A percentile compares a stretch with the other conserved stretches of the same genome.
phyloP scores from a whole-genome alignment of 345 rosid genomes.

The Moringa oleifera region DNA sequence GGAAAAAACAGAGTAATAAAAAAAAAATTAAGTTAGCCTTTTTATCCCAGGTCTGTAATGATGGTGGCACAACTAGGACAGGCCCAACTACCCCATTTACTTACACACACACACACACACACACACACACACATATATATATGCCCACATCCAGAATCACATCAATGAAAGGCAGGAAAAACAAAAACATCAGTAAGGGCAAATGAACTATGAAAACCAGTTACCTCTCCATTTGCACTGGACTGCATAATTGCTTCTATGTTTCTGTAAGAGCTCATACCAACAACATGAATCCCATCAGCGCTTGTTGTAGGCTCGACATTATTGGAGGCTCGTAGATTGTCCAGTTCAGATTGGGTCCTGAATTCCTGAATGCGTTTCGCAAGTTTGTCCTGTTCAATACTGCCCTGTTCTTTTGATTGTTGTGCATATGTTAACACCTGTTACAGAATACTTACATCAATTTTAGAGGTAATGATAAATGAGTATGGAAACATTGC shows the following conservation, averaged over 20 bases:
- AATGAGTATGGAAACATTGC: no score
- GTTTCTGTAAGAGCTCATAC: conserved; percentile 39
- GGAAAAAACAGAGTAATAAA: no score
- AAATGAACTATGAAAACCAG: conserved; percentile 6
- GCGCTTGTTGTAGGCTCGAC: conserved; percentile 34
- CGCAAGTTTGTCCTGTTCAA: conserved; percentile 76
- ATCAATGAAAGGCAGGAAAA: neutral
- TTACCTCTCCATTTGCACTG: conserved; percentile 64
- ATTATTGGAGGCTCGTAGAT: conserved; percentile 36
- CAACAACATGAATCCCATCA: conserved; percentile 37
- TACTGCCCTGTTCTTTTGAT: conserved; percentile 69
- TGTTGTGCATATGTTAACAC: conserved; percentile 79
- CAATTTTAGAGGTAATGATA: neutral
- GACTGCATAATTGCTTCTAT: conserved; percentile 48
- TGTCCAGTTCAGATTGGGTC: conserved; percentile 69
- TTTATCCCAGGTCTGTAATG: no score
- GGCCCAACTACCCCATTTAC: no score
- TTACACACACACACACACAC: no score
- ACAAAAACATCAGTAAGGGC: neutral
- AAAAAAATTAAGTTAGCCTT: no score
- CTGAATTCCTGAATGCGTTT: conserved; percentile 90
- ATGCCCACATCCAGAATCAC: neutral
- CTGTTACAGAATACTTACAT: conserved; percentile 22
- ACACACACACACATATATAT: no score
- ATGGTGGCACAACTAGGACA: neutral